Evolutionary conservation across 2,329 filamentous ascomycete genomes (phyloP), one percentile per base, ranked within the genome.

Genomic region (Acrocalymma vagum): DNA sequence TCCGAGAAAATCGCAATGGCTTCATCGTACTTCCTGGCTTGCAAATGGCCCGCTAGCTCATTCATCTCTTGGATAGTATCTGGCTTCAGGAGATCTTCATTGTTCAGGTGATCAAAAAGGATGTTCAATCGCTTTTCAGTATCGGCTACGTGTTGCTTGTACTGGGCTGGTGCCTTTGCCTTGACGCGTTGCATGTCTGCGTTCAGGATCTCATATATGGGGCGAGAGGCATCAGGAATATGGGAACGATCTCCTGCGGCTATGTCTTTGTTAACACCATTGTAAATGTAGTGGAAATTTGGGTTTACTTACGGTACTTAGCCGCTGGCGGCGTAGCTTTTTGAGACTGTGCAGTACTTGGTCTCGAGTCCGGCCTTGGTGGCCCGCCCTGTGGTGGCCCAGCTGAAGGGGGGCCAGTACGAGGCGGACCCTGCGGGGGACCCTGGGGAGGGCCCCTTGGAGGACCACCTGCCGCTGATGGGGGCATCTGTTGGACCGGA

Each of bases 31-130:
- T 77, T 65, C 45, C 68, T 70, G 9, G 52, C 55, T 29, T 72
- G 63, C 9, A 78, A 55, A 27, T 66, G 62, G 38, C 60, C 60
- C 15, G 67, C 62, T 20, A 91, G 73, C 57, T 84, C 75, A 7
- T 78, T 77, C 58, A 92, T 76, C 30, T 85, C 78, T 46, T 82
- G 78, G 33, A 92, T 81, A 1, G 88, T 96, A 60, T 88, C 86
- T 2, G 88, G 82, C 73, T 87, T 88, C 38, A 97, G 78, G 26
- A 96, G 77, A 62, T 97, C 92, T 63, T 92, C 88, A 55, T 97
- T 97, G 79, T 97, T 99, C 30, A 99, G 78, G 69, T 96, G 91
- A 65, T 99, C 93, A 67, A 96, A 97, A n/a, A 99, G 77, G 33
- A 96, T 85, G 60, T 88, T 89, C 44, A 99, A 80, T 18, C 94